Base-by-base conservation (phyloP, 805 yeast species). In the Teunomyces cretensis region DNA sequence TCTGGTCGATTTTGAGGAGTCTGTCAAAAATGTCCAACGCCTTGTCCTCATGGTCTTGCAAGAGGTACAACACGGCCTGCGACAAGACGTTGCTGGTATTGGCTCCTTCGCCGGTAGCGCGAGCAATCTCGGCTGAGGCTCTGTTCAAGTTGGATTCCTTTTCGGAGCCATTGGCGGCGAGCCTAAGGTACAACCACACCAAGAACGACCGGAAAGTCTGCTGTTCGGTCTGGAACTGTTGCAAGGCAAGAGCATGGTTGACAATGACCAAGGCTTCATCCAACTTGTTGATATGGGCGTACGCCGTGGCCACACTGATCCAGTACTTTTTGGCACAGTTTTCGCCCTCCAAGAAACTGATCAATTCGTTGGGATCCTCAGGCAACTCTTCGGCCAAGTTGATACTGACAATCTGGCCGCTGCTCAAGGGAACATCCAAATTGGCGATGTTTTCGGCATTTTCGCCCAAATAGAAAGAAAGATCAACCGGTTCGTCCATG, bases 321-420 rank as follows among this genome's bases (percentile, higher is more conserved):
- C 99, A 94, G 67, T 82, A 88, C 58, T 84, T 83, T 44, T 78
- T 73, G 16, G 79, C 81, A 41, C 92, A 84, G 45, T 79, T 80
- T 67, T 94, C 98, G 52, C 86, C 88, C 50, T 86, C 85, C 50
- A 94, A 71, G 50, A 92, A 77, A 22, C 80, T 78, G 52, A 86
- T 81, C 50, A 94, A 74, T 58, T 94, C 98, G 37, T 81, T 76
- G 4, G 96, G 88, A 62, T 92, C 96, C 16, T 88, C 96, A 4
- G 96, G 96, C 45, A 90, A 73, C 58, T 92, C 98, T 30, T 83
- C 81, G 42, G 78, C 78, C 48, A 86, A 75, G 57, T 90, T 92
- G 54, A 94, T 80, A 42, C 88, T 85, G 51, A 92, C 96, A 49
- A 88, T 86, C 67, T 90, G 96, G 3, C 76, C 75, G 56, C 85